A percentile compares a stretch with the other conserved stretches of the same genome.
Evolutionary conservation across 352 stramenopile species (phyloP).

Genomic region (Saprolegnia diclina): DNA sequence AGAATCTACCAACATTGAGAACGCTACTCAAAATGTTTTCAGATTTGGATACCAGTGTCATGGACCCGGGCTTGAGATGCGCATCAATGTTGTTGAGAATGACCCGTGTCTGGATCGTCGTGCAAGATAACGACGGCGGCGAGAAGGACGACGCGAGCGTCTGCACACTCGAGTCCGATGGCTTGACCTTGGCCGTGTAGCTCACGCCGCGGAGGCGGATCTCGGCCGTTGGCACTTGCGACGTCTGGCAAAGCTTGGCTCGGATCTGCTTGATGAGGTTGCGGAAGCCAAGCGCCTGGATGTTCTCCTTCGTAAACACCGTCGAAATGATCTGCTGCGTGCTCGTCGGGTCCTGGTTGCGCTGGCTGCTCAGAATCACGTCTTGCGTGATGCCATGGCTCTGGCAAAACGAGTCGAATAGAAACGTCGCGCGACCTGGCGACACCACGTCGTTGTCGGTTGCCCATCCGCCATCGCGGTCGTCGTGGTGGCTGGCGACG

Average conservation of each 20-base stretch:
- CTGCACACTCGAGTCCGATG: neutral
- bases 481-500: no score
- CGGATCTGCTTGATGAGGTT: constrained; percentile 24
- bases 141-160: constrained; percentile 7
- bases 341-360: neutral
- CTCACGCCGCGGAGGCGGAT: constrained; percentile 13
- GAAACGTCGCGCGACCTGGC: no score
- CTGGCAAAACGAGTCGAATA: no score
- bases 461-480: no score
- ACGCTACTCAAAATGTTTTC: no score
- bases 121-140: neutral
- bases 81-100: constrained; percentile 25
- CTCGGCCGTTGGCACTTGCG: constrained; percentile 18
- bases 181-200: neutral
- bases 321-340: constrained; percentile 21
- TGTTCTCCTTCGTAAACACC: constrained; percentile 24
- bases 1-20: no score
- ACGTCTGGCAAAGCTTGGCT: constrained; percentile 14
- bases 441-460: no score
- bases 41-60: no score
- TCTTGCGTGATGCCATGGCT: constrained; percentile 15
- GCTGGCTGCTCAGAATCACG: constrained; percentile 11
- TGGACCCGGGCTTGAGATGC: no score
- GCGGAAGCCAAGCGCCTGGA: constrained; percentile 15
- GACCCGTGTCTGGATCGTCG: constrained; percentile 14